A percentile compares a stretch with the other conserved stretches of the same genome.
Evolutionary conservation across 2,329 filamentous ascomycete species (phyloP).

Genomic region (Fusarium sp.): DNA sequence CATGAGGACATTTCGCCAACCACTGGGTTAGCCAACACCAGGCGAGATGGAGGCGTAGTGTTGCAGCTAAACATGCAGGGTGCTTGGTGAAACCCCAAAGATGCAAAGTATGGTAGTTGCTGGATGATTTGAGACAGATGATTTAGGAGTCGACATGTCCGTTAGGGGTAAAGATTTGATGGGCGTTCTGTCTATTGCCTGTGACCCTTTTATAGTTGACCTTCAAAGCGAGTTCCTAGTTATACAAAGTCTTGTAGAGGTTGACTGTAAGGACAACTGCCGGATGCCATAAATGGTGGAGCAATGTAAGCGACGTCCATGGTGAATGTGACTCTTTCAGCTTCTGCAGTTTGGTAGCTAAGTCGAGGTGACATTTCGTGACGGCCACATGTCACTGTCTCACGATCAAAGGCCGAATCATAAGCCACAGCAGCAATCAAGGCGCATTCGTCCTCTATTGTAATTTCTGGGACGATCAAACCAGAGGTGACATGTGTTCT

Average conservation of each 20-base stretch:
- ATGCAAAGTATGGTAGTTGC: constrained; percentile 4
- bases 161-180: background rate
- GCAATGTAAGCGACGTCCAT: background rate
- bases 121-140: background rate
- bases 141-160: background rate
- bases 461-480: background rate
- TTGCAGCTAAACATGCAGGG: constrained; percentile 7
- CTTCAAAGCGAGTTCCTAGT: background rate
- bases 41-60: background rate
- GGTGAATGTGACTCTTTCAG: background rate
- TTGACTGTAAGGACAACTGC: background rate
- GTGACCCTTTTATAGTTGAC: background rate
- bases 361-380: constrained; percentile 7
- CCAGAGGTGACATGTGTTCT: background rate
- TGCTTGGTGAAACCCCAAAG: constrained; percentile 11
- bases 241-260: background rate
- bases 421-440: constrained; percentile 12
- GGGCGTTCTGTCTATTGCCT: background rate
- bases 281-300: background rate
- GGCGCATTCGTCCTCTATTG: background rate
- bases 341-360: background rate
- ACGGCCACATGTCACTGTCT: constrained; percentile 2
- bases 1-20: background rate
- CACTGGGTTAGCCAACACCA: background rate
- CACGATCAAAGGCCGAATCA: background rate